phyloP scores from a whole-genome alignment of 805 yeast genomes.

The Babjeviella inositovora region DNA sequence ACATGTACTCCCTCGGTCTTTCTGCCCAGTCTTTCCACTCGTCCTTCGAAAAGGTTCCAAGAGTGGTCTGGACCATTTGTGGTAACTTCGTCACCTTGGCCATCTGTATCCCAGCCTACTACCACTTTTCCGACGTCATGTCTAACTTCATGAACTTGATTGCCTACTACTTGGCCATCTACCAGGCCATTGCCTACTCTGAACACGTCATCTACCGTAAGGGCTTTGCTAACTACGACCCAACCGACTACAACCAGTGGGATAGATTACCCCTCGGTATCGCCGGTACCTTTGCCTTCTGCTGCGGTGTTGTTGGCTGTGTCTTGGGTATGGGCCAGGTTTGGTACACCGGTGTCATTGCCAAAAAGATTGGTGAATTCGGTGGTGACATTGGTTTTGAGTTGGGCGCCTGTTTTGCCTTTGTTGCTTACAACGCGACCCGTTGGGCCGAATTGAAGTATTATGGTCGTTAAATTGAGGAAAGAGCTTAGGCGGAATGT shows the following conservation, averaged over 20 bases:
- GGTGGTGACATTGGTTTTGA: conserved; percentile 16
- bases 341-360: conserved; percentile 16
- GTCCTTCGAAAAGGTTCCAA: conserved; percentile 12
- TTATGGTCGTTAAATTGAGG: conserved; percentile 9
- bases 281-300: conserved; percentile 13
- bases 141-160: conserved; percentile 14
- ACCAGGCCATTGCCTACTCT: conserved; percentile 12
- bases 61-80: conserved; percentile 15
- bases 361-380: conserved; percentile 7
- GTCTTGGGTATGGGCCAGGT: conserved; percentile 15
- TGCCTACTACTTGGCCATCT: conserved; percentile 15
- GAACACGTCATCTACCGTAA: conserved; percentile 13
- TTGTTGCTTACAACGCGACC: conserved; percentile 14
- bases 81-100: conserved; percentile 15
- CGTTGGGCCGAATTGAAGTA: conserved; percentile 13
- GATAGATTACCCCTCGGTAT: conserved; percentile 12
- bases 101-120: conserved; percentile 16
- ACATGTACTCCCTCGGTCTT: conserved; percentile 14
- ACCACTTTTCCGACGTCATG: conserved; percentile 13
- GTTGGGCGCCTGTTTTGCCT: conserved; percentile 11
- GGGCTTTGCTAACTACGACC: conserved; percentile 9
- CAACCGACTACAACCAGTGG: conserved; percentile 9
- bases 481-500: no score
- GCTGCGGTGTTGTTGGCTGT: conserved; percentile 14
- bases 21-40: conserved; percentile 15